A percentile compares a stretch with the other conserved stretches of the same genome.
These are phyloP conservation scores for Mrakia gelida DNA, from an alignment of 768 basidiomycete genomes.

Conservation along the genomic window DNA sequence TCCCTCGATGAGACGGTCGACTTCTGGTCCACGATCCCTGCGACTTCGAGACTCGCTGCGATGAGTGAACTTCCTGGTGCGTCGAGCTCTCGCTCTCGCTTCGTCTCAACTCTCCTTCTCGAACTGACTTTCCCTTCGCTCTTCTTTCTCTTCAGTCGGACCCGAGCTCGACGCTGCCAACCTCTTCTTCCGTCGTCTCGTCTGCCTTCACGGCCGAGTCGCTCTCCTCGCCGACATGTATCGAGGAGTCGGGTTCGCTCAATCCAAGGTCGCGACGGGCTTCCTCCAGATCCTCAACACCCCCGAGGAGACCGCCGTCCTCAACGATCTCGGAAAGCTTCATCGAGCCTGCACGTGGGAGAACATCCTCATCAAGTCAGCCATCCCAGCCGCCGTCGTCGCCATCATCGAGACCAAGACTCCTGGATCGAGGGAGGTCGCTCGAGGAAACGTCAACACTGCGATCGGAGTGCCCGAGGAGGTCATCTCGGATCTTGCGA, in stretches of 20 bases:
- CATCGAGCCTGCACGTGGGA: slow-evolving; percentile 84
- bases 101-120: neutral
- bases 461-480: slow-evolving; percentile 30
- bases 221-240: slow-evolving; percentile 84
- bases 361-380: slow-evolving; percentile 69
- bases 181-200: slow-evolving; percentile 63
- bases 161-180: slow-evolving; percentile 54
- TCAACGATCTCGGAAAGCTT: slow-evolving; percentile 68
- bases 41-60: slow-evolving; percentile 60
- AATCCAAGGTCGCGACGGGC: slow-evolving; percentile 68
- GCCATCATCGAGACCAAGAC: slow-evolving; percentile 16
- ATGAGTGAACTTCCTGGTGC: slow-evolving; percentile 57
- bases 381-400: slow-evolving; percentile 36
- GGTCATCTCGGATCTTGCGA: slow-evolving; percentile 27
- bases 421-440: slow-evolving; percentile 17
- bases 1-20: slow-evolving; percentile 65
- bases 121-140: slow-evolving; percentile 5
- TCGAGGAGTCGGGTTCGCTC: slow-evolving; percentile 72
- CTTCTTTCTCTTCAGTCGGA: neutral
- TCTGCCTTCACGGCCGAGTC: slow-evolving; percentile 71
- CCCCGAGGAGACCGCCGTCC: slow-evolving; percentile 58
- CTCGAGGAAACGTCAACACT: slow-evolving; percentile 25
- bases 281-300: slow-evolving; percentile 71
- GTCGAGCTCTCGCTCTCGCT: slow-evolving; percentile 35
- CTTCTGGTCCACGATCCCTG: slow-evolving; percentile 61